Percentiles rank a stretch among this genome's conserved stretches.
These are phyloP conservation scores for Lepidium sativum DNA, from an alignment of 345 rosid genomes.

Conservation along the genomic window DNA sequence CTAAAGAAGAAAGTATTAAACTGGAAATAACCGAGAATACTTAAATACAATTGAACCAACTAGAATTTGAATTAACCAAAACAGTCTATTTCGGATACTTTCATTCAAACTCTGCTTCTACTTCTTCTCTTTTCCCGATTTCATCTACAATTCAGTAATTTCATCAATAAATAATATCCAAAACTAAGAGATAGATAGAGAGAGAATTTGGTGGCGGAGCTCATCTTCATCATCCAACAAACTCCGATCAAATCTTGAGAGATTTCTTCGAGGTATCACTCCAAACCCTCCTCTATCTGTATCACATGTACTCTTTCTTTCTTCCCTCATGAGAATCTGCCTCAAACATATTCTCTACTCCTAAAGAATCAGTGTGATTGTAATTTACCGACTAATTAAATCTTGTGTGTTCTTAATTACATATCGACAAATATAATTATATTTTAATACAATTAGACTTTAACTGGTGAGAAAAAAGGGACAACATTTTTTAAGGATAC, in stretches of 20 bases:
- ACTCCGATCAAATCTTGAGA: conserved; percentile 30
- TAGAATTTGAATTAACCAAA: no score
- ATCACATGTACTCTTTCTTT: conserved; percentile 29
- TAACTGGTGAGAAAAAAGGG: not conserved
- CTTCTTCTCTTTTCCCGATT: not conserved
- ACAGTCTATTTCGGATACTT: no score
- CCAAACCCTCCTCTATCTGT: conserved; percentile 40
- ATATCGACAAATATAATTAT: not conserved
- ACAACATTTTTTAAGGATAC: not conserved
- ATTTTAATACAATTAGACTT: not conserved
- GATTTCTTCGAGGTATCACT: conserved; percentile 41
- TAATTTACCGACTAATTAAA: not conserved
- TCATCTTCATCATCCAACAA: conserved; percentile 13
- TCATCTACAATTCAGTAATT: not conserved
- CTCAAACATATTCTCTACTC: not conserved
- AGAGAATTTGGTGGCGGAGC: conserved; percentile 19
- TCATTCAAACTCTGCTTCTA: not conserved
- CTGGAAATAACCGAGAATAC: no score
- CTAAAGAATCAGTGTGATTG: not conserved
- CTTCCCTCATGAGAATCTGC: not conserved
- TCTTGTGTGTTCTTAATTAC: not conserved
- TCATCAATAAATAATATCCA: not conserved
- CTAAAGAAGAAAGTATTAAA: no score
- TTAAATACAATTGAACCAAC: no score
- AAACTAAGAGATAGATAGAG: not conserved